These are phyloP conservation scores for Cladosporium sphaerospermum DNA, from an alignment of 2,329 filamentous ascomycete genomes.

Conservation along the genomic window DNA sequence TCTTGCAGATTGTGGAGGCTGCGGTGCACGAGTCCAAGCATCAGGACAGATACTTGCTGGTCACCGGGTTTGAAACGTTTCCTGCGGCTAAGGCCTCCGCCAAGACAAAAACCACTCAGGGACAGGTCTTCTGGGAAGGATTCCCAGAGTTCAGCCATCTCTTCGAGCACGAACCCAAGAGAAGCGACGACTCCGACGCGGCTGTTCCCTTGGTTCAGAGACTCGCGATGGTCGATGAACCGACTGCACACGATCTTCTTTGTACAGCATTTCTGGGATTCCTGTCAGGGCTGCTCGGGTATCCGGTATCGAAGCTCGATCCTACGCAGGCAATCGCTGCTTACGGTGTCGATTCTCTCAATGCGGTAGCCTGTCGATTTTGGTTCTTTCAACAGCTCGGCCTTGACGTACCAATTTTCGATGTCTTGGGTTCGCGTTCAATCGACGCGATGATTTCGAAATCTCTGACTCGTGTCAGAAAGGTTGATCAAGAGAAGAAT, in stretches of 20 bases:
- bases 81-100: no score
- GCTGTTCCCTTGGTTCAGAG: no score
- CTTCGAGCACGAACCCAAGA: neutral
- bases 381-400: neutral
- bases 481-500: no score
- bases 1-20: no score
- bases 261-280: neutral
- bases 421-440: neutral
- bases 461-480: no score
- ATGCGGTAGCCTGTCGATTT: constrained; percentile 27
- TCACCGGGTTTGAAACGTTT: no score
- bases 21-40: neutral
- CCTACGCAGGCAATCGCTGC: neutral
- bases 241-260: neutral
- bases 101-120: no score
- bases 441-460: no score
- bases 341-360: constrained; percentile 30
- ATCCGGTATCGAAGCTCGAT: constrained; percentile 9
- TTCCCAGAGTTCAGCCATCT: neutral
- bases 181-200: no score
- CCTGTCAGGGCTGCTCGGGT: neutral
- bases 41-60: neutral
- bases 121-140: no score
- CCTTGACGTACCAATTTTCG: constrained; percentile 3
- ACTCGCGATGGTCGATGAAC: neutral